Evolutionary conservation across 768 basidiomycete genomes (phyloP), one percentile per base, ranked within the genome.

Genomic region (Tremella mesenterica): DNA sequence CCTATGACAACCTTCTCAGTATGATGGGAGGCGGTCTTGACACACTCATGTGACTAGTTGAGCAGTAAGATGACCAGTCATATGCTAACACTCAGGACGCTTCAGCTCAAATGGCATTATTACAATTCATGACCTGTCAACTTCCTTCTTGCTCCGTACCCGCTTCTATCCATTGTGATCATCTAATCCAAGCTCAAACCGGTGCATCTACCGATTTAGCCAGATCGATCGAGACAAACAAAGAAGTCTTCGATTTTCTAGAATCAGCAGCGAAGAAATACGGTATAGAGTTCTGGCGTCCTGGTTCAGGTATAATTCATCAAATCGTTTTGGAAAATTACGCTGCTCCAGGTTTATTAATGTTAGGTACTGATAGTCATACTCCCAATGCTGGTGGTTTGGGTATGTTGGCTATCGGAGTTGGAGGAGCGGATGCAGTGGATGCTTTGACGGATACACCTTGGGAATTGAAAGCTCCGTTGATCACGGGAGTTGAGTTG

Each of bases 251-350:
- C 65, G 88, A 97, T 67, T 99, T 99, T 72, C 76, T 99, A 54
- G 84, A 93, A 75, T 92, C 88, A 60, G 90, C 91, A 14, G 84
- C 74, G 2, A 61, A 72, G 54, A 76, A 77, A 63, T 77, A 77
- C 63, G 77, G 93, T 27, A 95, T 97, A 60, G 93, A 96, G 75
- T 99, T 97, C 74, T 97, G 95, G 93, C 78, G 81, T 64, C 95
- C 95, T 28, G 95, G 95, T 27, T 86, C 85, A 14, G 77, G 77
- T 57, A 77, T 77, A 59, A 73, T 99, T 58, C 95, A 99, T 72
- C 95, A 97, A 70, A 95, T 97, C 54, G 93, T 99, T 3, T 79
- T 99, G 53, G 93, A 99, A 74, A 93, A 93, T 65, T 96, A 96
- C 70, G 91, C 92, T 26, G 90, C 91, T 43, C 91, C 89, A 5